Percentiles rank a stretch among this genome's conserved stretches.
These are phyloP conservation scores for Vinca minor DNA, from an alignment of 257 asterid species.

Conservation along the genomic window DNA sequence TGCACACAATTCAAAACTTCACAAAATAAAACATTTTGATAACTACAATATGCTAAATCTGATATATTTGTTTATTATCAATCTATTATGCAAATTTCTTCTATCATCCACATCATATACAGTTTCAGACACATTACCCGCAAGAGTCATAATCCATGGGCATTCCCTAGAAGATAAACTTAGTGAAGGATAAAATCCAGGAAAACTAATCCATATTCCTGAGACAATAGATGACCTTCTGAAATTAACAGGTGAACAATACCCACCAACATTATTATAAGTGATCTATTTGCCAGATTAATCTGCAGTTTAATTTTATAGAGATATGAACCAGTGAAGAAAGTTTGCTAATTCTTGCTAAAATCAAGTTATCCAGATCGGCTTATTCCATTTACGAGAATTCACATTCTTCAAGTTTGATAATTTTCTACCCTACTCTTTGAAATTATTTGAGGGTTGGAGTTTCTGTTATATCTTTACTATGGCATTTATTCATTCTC, in stretches of 20 bases:
- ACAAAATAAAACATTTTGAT: background rate
- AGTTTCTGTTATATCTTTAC: background rate
- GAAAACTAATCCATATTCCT: slow-evolving; percentile 78
- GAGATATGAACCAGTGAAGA: background rate
- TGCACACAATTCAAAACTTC: background rate
- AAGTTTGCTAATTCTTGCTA: background rate
- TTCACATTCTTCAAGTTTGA: slow-evolving; percentile 3
- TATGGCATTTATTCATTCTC: background rate
- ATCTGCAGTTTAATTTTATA: background rate
- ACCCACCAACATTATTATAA: background rate
- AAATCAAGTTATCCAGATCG: background rate
- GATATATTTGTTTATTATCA: background rate
- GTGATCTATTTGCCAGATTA: background rate
- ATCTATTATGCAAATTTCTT: background rate
- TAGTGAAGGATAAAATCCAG: slow-evolving; percentile 43
- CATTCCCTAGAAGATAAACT: slow-evolving; percentile 63
- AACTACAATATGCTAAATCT: background rate
- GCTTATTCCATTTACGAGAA: background rate
- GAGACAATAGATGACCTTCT: slow-evolving; percentile 60
- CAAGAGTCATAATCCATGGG: slow-evolving; percentile 76
- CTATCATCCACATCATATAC: slow-evolving; percentile 12
- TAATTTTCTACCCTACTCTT: background rate
- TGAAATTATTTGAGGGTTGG: background rate
- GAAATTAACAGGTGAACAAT: slow-evolving; percentile 57
- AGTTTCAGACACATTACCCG: slow-evolving; percentile 27